Conservation (phyloP, 2,329 filamentous ascomycete genomes). For the Tolypocladium nubicola region DNA sequence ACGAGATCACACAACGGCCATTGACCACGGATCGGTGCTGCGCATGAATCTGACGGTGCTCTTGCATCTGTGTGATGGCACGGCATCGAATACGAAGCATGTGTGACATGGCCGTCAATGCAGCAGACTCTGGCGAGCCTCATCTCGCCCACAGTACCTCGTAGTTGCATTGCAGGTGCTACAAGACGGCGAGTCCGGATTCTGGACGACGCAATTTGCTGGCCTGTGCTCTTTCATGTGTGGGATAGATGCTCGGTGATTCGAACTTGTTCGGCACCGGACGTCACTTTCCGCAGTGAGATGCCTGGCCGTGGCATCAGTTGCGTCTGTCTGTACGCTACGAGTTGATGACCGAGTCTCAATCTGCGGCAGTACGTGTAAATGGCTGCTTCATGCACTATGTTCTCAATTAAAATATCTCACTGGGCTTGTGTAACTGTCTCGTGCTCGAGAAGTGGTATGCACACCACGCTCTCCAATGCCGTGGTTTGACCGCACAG, state of each 20-base stretch:
- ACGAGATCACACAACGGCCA: neutral
- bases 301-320: neutral
- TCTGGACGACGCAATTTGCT: neutral
- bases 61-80: neutral
- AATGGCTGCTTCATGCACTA: no score
- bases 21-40: neutral
- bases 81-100: neutral
- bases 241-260: neutral
- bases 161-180: neutral
- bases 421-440: no score
- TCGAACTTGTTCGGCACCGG: neutral
- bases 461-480: no score
- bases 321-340: neutral
- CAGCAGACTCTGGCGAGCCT: neutral
- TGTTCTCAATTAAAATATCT: no score
- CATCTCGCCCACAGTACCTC: neutral
- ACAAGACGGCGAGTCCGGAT: neutral
- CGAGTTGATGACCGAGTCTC: neutral
- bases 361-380: no score
- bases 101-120: neutral
- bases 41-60: neutral
- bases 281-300: neutral
- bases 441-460: no score
- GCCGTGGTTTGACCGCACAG: neutral
- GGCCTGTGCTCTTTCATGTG: neutral